Percentiles rank a stretch among this genome's conserved stretches.
These are phyloP conservation scores for Cadophora sp. DNA, from an alignment of 2,329 filamentous ascomycete genomes.

Conservation along the genomic window DNA sequence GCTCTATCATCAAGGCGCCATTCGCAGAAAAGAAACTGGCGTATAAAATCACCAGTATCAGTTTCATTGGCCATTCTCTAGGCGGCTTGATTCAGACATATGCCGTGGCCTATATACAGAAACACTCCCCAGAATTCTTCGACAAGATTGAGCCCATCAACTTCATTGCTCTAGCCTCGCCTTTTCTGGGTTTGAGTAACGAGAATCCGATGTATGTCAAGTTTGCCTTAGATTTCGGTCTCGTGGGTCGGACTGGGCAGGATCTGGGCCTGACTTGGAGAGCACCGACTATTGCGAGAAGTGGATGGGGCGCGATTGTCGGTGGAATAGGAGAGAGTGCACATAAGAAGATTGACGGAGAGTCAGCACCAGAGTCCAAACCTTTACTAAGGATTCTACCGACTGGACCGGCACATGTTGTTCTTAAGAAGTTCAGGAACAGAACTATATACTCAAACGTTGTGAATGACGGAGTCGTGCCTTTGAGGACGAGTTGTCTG, in stretches of 20 bases:
- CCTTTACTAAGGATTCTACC: conserved; percentile 88
- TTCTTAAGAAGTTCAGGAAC: conserved; percentile 86
- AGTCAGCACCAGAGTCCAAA: conserved; percentile 80
- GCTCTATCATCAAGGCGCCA: conserved; percentile 59
- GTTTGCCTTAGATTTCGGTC: conserved; percentile 93
- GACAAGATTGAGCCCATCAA: conserved; percentile 85
- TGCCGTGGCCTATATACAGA: conserved; percentile 94
- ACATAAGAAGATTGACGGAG: conserved; percentile 63
- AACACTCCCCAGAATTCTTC: conserved; percentile 92
- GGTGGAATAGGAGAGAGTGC: conserved; percentile 77
- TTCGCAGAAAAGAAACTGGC: conserved; percentile 54
- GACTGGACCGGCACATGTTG: conserved; percentile 87
- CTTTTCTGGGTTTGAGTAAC: conserved; percentile 90
- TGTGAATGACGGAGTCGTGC: conserved; percentile 97
- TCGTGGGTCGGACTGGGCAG: conserved; percentile 95
- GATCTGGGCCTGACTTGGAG: conserved; percentile 95
- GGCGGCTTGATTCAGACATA: conserved; percentile 92
- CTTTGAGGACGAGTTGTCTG: conserved; percentile 92
- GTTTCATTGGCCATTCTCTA: conserved; percentile 90
- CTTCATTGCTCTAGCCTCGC: conserved; percentile 87
- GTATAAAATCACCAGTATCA: conserved; percentile 92
- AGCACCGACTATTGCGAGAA: conserved; percentile 82
- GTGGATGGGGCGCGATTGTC: conserved; percentile 88
- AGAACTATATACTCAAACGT: conserved; percentile 96
- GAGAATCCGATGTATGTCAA: conserved; percentile 98